Conservation (phyloP, 208 protist genomes). For the Trypanosoma lewisi region DNA sequence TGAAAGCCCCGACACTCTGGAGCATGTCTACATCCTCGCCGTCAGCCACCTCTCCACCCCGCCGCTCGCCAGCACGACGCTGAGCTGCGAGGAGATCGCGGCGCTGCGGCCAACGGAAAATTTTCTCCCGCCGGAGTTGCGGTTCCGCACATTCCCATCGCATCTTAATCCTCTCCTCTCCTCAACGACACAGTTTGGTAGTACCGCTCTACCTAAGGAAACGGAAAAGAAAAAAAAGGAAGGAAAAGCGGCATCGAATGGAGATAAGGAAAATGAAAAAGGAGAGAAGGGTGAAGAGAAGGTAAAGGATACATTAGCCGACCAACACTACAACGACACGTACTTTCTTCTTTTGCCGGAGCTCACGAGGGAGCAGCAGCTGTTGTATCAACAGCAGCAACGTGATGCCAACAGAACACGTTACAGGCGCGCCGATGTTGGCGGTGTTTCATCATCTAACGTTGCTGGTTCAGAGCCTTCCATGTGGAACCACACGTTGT, state of each 20-base stretch:
- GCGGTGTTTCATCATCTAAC: background rate
- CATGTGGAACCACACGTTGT: background rate
- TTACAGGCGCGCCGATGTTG: background rate
- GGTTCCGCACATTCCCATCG: conserved; percentile 57
- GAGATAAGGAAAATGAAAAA: background rate
- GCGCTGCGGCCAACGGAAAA: conserved; percentile 31
- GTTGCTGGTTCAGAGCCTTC: background rate
- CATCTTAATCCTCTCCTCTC: conserved; percentile 45
- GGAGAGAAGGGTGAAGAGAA: conserved; percentile 8
- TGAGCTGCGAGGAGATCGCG: conserved; percentile 39
- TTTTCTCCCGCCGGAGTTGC: conserved; percentile 44
- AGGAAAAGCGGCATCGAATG: background rate
- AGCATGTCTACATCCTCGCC: conserved; percentile 63
- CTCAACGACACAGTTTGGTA: background rate
- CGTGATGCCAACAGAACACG: conserved; percentile 10
- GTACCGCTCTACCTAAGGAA: background rate
- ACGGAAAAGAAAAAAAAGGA: background rate
- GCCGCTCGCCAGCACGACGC: conserved; percentile 27
- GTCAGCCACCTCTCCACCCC: conserved; percentile 50
- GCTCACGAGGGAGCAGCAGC: conserved; percentile 35
- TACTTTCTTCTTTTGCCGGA: conserved; percentile 62
- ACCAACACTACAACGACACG: conserved; percentile 41
- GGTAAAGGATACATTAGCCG: background rate
- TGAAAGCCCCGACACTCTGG: conserved; percentile 52
- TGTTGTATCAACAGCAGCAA: conserved; percentile 31